Base-by-base conservation (phyloP, 179 eudicot species). In the Beta lomatogona region DNA sequence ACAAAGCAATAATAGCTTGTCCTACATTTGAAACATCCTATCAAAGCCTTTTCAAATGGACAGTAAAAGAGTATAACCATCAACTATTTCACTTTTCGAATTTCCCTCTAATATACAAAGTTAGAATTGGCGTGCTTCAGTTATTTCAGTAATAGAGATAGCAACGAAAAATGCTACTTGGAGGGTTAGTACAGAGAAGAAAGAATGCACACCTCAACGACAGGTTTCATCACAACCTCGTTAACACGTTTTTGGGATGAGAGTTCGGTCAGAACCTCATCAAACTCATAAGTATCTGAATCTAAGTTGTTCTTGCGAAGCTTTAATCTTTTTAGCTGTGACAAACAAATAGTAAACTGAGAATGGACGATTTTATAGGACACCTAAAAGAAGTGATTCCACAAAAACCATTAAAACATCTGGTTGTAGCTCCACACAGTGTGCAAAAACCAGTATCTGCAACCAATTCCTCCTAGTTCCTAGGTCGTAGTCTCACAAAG, bases 371-470 rank as follows among this genome's bases (percentile, higher is more conserved):
- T 25, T 45, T 41, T 25, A 57, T 16, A 12, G 53, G 46, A 64
- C 45, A 58, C n/a, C 19, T n/a, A 79, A 75, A 55, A 48, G 59
- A 31, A 19, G 60, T 16, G 50, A 75, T 58, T 66, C 13, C 28
- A 75, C 41, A 63, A 31, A 59, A 41, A 36, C 16, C 31, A 53
- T 60, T 7, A 80, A 8, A 78, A 94, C 98, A 97, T 94, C 98
- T 22, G 98, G 97, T 82, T 90, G 97, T 84, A 94, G 82, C 82
- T 94, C 97, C 21, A 93, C 97, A 80, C 98, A 94, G 81, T 94
- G 97, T 77, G 97, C 97, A 89, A 94, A 94, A 92, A 28, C 93
- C 98, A 86, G 94, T 92, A 91, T 94, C 98, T 14, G 97, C 87
- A 73, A 86, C 85, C 70, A 79, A 82, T 91, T 94, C 98, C 88